Evolutionary conservation across 2,329 filamentous ascomycete genomes (phyloP).

Genomic region (Escovopsis weberi): DNA sequence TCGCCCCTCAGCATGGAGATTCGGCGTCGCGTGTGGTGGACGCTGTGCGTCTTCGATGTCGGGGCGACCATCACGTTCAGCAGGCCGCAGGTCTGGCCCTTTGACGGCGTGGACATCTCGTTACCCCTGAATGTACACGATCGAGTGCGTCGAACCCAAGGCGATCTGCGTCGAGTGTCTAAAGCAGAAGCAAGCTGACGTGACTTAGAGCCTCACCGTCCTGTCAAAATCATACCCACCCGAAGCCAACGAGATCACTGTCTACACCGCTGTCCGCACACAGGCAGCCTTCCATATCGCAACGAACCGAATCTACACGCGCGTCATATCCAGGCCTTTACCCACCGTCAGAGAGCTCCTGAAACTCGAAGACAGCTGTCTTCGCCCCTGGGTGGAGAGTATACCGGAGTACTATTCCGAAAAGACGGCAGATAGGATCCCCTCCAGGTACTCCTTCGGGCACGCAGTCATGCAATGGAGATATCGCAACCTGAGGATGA

Average conservation of each 20-base stretch:
- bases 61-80: constrained; percentile 34
- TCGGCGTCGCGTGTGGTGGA: constrained; percentile 23
- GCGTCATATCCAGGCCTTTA: constrained; percentile 29
- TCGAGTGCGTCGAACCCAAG: constrained; percentile 10
- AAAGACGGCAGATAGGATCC: constrained; percentile 22
- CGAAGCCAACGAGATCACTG: constrained; percentile 24
- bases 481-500: constrained; percentile 29
- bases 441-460: constrained; percentile 22
- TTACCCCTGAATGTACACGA: constrained; percentile 31
- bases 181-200: neutral
- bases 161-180: constrained; percentile 3
- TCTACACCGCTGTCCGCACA: constrained; percentile 27
- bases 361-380: constrained; percentile 22
- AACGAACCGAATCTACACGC: constrained; percentile 29
- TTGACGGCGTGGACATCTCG: constrained; percentile 26
- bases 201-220: constrained; percentile 16
- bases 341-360: constrained; percentile 27
- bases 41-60: constrained; percentile 28
- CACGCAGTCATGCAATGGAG: constrained; percentile 30
- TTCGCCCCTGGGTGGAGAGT: constrained; percentile 7
- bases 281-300: constrained; percentile 31
- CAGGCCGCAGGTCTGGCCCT: constrained; percentile 25
- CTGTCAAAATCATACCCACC: constrained; percentile 18
- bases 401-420: constrained; percentile 4
- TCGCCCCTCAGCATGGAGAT: constrained; percentile 21